phyloP scores from a whole-genome alignment of 2,329 filamentous ascomycete genomes.

The Trichothecium sympodiale region DNA sequence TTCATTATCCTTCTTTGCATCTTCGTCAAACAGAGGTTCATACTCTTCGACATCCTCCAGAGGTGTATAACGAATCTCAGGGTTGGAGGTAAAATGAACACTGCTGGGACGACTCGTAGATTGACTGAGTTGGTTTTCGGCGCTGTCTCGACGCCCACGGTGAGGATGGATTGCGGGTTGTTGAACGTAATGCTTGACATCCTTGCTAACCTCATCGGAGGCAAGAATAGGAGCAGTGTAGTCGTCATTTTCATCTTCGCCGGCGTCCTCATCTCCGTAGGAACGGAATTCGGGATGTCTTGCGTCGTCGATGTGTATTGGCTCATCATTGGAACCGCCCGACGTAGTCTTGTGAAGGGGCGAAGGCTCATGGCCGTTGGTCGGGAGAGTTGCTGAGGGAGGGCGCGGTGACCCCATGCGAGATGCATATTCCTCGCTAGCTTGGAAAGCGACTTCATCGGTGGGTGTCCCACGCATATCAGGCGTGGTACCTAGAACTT shows the following conservation, averaged over 20 bases:
- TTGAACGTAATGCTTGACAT: slow-evolving; percentile 54
- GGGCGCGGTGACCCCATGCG: slow-evolving; percentile 62
- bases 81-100: slow-evolving; percentile 41
- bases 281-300: slow-evolving; percentile 25
- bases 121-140: slow-evolving; percentile 47
- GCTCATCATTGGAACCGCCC: slow-evolving; percentile 32
- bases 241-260: slow-evolving; percentile 45
- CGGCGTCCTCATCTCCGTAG: slow-evolving; percentile 28
- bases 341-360: slow-evolving; percentile 2
- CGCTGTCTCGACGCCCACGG: slow-evolving; percentile 49
- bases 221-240: slow-evolving; percentile 77
- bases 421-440: slow-evolving; percentile 72
- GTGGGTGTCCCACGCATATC: slow-evolving; percentile 65
- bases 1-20: slow-evolving; percentile 42
- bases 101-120: slow-evolving; percentile 53
- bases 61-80: slow-evolving; percentile 52
- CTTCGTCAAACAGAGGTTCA: slow-evolving; percentile 85
- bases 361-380: slow-evolving; percentile 8
- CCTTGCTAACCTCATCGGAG: slow-evolving; percentile 73
- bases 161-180: slow-evolving; percentile 75
- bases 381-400: slow-evolving; percentile 27
- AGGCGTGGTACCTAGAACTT: slow-evolving; percentile 45
- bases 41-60: slow-evolving; percentile 88
- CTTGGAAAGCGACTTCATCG: slow-evolving; percentile 83
- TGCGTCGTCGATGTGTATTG: slow-evolving; percentile 65